Evolutionary conservation across 257 asterid genomes (phyloP).

Genomic region (Penstemon davidsonii): DNA sequence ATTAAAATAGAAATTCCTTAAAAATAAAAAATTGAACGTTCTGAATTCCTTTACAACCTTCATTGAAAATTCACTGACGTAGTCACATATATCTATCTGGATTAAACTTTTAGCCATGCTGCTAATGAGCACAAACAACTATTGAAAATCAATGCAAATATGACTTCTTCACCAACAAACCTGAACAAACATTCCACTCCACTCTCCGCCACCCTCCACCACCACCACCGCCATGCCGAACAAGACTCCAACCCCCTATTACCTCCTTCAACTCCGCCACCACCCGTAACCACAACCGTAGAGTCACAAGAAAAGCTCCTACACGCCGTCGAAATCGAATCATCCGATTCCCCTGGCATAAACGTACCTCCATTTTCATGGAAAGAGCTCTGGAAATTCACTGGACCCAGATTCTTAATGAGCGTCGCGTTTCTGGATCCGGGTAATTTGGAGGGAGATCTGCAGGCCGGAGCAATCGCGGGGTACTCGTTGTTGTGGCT

Average conservation of each 20-base stretch:
- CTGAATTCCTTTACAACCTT: too few relatives aligned
- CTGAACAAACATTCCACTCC: conserved; percentile 26
- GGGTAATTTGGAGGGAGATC: conserved; percentile 74
- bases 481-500: conserved; percentile 70
- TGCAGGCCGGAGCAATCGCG: conserved; percentile 70
- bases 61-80: too few relatives aligned
- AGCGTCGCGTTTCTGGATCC: conserved; percentile 84
- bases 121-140: too few relatives aligned
- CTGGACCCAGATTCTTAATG: conserved; percentile 77
- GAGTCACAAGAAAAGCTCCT: conserved; percentile 32
- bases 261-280: conserved; percentile 28
- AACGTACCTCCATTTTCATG: conserved; percentile 61
- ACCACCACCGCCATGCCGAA: conserved; percentile 39
- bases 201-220: conserved; percentile 30
- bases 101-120: too few relatives aligned
- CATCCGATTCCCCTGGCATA: conserved; percentile 34
- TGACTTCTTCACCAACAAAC: conserved; percentile 36
- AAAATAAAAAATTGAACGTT: too few relatives aligned
- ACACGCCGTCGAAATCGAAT: conserved; percentile 48
- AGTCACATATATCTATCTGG: too few relatives aligned
- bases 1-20: too few relatives aligned
- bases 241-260: conserved; percentile 35
- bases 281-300: conserved; percentile 13
- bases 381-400: conserved; percentile 72
- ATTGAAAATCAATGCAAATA: conserved; percentile 30